These are phyloP conservation scores for Centella asiatica DNA, from an alignment of 129 eudicot genomes.

Conservation along the genomic window DNA sequence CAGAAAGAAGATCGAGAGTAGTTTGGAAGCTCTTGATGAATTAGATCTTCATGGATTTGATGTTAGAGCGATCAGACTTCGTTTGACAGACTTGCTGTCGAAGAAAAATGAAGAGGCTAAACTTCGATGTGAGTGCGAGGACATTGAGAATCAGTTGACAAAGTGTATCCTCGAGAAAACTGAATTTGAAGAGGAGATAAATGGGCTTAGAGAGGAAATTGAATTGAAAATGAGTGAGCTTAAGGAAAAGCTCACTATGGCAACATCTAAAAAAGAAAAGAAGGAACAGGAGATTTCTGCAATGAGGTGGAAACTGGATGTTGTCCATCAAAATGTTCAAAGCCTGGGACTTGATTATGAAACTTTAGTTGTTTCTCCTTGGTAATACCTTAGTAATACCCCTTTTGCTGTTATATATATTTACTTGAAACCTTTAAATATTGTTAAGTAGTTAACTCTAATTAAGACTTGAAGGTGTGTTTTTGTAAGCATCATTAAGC, in stretches of 20 bases:
- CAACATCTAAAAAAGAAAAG: background rate
- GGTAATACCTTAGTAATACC: too few species aligned
- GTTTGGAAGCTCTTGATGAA: slow-evolving; percentile 21
- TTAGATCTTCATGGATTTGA: slow-evolving; percentile 38
- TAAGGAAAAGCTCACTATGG: background rate
- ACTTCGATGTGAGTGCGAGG: slow-evolving; percentile 9
- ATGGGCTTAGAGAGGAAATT: too few species aligned
- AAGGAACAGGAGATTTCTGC: background rate
- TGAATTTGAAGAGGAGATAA: slow-evolving; percentile 14
- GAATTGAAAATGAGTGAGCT: slow-evolving; percentile 7
- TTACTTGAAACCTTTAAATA: too few species aligned
- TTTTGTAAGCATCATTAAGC: too few species aligned
- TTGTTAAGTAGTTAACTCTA: too few species aligned
- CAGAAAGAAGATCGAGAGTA: slow-evolving; percentile 7
- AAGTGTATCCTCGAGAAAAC: slow-evolving; percentile 12
- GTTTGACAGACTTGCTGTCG: slow-evolving; percentile 13
- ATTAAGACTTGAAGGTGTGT: too few species aligned
- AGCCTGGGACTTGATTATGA: too few species aligned
- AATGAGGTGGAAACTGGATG: too few species aligned
- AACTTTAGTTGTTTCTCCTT: too few species aligned
- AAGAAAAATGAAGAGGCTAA: slow-evolving; percentile 9
- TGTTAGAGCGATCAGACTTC: slow-evolving; percentile 18
- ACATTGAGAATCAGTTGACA: slow-evolving; percentile 13
- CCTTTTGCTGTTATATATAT: too few species aligned
- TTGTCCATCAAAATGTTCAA: too few species aligned